phyloP scores from a whole-genome alignment of 1,284 basidiomycete species.

The Irpex sp. region DNA sequence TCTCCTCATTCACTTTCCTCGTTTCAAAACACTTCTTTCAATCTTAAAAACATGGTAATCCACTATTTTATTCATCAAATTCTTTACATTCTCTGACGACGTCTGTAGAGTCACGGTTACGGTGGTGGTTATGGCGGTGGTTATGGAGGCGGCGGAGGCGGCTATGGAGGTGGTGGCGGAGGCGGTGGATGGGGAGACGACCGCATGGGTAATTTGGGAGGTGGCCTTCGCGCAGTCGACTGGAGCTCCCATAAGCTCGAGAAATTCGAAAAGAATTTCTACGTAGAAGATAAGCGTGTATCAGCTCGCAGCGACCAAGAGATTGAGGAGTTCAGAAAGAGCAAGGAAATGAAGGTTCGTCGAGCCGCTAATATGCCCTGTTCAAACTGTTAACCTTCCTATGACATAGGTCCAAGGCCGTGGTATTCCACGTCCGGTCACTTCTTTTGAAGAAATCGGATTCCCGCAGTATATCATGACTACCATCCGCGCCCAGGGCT shows the following conservation, averaged over 20 bases:
- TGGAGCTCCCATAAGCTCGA: constrained; percentile 76
- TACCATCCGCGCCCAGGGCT: constrained; percentile 93
- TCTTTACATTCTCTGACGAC: neutral
- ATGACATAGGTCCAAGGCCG: constrained; percentile 79
- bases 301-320: constrained; percentile 78
- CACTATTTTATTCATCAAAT: neutral
- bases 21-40: neutral
- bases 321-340: constrained; percentile 81
- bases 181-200: constrained; percentile 64
- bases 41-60: neutral
- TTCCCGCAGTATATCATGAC: constrained; percentile 96
- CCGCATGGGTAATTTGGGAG: constrained; percentile 83
- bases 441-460: constrained; percentile 90
- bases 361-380: constrained; percentile 3
- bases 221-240: constrained; percentile 81
- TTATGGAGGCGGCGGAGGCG: constrained; percentile 22
- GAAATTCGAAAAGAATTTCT: constrained; percentile 96
- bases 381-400: neutral
- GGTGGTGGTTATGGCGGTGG: constrained; percentile 21
- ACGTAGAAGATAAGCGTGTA: constrained; percentile 90
- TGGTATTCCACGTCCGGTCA: constrained; percentile 86
- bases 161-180: constrained; percentile 38
- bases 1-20: neutral
- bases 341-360: constrained; percentile 84
- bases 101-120: constrained; percentile 28